These are phyloP conservation scores for Meyerozyma guilliermondii DNA, from an alignment of 1,139 yeast genomes.

Conservation along the genomic window DNA sequence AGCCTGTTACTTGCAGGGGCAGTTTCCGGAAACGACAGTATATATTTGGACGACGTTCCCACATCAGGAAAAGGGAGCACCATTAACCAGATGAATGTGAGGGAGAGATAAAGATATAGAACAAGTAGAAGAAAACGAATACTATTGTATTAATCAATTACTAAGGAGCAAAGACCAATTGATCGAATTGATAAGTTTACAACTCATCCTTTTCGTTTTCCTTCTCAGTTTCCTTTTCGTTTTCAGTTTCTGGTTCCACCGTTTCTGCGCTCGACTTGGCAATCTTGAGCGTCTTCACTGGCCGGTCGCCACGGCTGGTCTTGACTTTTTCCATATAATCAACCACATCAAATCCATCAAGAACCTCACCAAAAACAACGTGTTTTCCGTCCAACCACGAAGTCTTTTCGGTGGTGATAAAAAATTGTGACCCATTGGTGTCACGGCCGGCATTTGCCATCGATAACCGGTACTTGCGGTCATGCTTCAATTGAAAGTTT, in stretches of 20 bases:
- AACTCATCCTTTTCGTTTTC: conserved; percentile 21
- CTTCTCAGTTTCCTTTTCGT: conserved; percentile 13
- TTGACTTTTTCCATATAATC: conserved; percentile 49
- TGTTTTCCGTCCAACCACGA: conserved; percentile 64
- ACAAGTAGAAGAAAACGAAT: too few species aligned
- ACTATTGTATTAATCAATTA: too few species aligned
- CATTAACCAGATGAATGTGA: conserved; percentile 31
- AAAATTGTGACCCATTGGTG: conserved; percentile 64
- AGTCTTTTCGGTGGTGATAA: conserved; percentile 59
- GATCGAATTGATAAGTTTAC: too few species aligned
- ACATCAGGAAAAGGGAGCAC: conserved; percentile 37
- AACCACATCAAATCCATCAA: conserved; percentile 63
- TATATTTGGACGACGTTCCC: conserved; percentile 36
- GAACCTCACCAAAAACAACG: conserved; percentile 78
- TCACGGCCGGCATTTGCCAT: conserved; percentile 64
- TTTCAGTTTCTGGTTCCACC: too few species aligned
- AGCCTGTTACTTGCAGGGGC: conserved; percentile 27
- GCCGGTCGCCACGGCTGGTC: conserved; percentile 47
- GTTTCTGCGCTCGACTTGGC: conserved; percentile 40
- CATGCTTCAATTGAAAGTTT: conserved; percentile 52
- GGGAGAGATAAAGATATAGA: conserved; percentile 20
- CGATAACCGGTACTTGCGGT: conserved; percentile 52
- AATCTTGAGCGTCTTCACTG: conserved; percentile 47
- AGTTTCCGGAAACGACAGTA: conserved; percentile 16
- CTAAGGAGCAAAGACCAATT: too few species aligned